Evolutionary conservation across 1,284 basidiomycete species (phyloP), one percentile per base, ranked within the genome.

Genomic region (Pyrrhoderma noxium): DNA sequence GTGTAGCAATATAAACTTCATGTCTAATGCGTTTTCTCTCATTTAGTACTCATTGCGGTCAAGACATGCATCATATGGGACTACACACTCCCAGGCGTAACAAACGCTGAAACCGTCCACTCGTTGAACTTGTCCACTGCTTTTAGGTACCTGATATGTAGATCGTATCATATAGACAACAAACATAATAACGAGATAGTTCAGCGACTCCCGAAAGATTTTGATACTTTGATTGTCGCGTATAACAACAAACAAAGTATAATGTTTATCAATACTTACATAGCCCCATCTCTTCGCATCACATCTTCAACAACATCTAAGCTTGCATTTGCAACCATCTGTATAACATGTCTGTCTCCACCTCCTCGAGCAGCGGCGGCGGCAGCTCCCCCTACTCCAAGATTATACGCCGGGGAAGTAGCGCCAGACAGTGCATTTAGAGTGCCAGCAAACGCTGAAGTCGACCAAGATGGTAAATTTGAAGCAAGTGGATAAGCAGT

Each of bases 91-190:
- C 87, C 89, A 2, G 92, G 85, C 0, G 93, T 95, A 14, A 96
- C 75, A 68, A 95, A 97, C 25, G 89, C 92, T 8, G 93, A 96
- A 18, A 96, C 83, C 1, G 81, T 93, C 93, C 94, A 97, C 64
- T 97, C 94, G 64, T 97, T 96, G 71, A 96, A 94, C 69, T 86
- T 89, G 75, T 97, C 93, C 51, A 96, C 82, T 18, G 82, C 81
- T 64, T 93, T 93, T 54, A 96, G 74, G 66, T 95, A 95, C 84
- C 93, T 96, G 58, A 59, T n/a, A n/a, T n/a, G n/a, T n/a, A n/a
- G n/a, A n/a, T n/a, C n/a, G 52, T 61, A 56, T 21, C 41, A 25
- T 38, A 8, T 27, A 37, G 19, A 52, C n/a, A 14, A 48, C 27
- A 11, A 31, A 11, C 5, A 16, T 14, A 16, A 40, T 40, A 14